Conservation (phyloP, 2,329 filamentous ascomycete genomes). For the Akanthomyces uredinophilus region DNA sequence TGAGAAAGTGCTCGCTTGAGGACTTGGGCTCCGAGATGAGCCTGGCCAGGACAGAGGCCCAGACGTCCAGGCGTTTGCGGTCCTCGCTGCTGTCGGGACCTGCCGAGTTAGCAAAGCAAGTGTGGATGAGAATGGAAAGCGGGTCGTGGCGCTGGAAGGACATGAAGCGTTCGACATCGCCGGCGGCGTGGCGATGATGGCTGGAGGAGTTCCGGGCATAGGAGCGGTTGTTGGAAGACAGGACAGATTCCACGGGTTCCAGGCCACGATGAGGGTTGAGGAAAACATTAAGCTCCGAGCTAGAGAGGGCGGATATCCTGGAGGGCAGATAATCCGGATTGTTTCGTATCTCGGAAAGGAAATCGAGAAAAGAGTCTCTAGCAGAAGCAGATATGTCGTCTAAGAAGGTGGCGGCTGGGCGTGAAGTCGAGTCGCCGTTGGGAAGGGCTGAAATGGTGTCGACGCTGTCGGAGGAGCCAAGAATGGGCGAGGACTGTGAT, state of each 20-base stretch:
- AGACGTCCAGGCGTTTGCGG: conserved; percentile 71
- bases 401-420: conserved; percentile 50
- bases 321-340: conserved; percentile 85
- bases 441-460: conserved; percentile 42
- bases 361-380: conserved; percentile 69
- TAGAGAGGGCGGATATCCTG: conserved; percentile 69
- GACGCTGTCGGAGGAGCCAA: conserved; percentile 44
- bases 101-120: conserved; percentile 81
- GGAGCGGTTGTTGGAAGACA: conserved; percentile 59
- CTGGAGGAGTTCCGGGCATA: conserved; percentile 41
- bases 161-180: conserved; percentile 69
- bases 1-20: conserved; percentile 73
- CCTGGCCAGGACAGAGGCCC: conserved; percentile 81
- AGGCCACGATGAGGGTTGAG: conserved; percentile 72
- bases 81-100: conserved; percentile 79
- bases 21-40: conserved; percentile 73
- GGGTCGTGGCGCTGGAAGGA: conserved; percentile 88
- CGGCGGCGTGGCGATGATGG: conserved; percentile 40
- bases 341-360: conserved; percentile 75
- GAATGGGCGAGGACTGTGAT: conserved; percentile 38
- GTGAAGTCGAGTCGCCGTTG: conserved; percentile 26
- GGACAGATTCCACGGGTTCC: conserved; percentile 78
- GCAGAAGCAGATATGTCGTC: conserved; percentile 70
- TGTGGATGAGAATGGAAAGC: conserved; percentile 78
- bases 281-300: conserved; percentile 70